Conservation (phyloP, 192 early-diverging fungal species). For the Rhizoclosmatium sp. region DNA sequence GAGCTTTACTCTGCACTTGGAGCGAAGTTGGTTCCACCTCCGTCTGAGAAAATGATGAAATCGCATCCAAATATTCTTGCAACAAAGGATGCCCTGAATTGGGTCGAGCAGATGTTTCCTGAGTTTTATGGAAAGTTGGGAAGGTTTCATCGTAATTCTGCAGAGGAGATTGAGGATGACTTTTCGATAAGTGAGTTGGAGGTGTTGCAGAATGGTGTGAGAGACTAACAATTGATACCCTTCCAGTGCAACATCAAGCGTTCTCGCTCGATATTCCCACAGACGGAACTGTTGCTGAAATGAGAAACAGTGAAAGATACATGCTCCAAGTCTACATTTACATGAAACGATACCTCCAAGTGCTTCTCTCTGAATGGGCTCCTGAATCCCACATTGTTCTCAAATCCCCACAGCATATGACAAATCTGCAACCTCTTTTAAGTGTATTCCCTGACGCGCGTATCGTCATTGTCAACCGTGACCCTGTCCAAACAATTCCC, state of each 20-base stretch:
- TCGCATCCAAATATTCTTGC: background rate
- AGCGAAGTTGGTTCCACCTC: background rate
- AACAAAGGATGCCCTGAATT: background rate
- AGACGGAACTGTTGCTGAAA: background rate
- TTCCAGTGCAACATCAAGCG: background rate
- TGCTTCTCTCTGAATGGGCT: background rate
- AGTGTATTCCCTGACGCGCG: conserved; percentile 9
- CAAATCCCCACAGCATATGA: background rate
- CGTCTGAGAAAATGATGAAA: background rate
- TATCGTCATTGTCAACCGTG: background rate
- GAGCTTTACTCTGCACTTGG: background rate
- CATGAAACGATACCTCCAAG: conserved; percentile 1
- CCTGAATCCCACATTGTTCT: conserved; percentile 3
- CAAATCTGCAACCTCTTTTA: background rate
- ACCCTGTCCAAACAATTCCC: background rate
- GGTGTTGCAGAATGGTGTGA: background rate
- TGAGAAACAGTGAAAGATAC: background rate
- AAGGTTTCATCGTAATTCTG: no score
- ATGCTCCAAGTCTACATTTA: conserved; percentile 17
- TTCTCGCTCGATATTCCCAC: background rate
- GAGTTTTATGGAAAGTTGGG: no score
- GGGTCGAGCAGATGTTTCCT: background rate
- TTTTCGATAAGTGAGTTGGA: background rate
- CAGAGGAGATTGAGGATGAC: no score
- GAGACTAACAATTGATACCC: background rate